Evolutionary conservation across 75 land plant genomes (phyloP).

Genomic region (Sequoiadendron giganteum): DNA sequence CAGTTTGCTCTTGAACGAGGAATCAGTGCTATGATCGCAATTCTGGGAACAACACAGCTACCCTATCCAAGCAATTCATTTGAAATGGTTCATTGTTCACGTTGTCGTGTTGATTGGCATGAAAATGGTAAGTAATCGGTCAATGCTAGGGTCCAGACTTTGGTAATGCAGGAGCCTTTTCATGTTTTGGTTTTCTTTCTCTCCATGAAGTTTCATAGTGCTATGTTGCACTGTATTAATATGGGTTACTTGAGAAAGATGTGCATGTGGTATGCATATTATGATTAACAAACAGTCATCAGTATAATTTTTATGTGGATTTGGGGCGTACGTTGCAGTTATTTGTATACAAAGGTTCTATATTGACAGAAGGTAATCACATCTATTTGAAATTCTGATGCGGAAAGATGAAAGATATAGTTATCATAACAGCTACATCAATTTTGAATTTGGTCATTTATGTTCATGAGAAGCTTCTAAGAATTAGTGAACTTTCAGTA

Average conservation of each 20-base stretch:
- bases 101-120: slow-evolving; percentile 96
- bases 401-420: not conserved
- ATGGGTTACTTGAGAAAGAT: not conserved
- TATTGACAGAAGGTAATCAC: not conserved
- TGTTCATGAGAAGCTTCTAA: not conserved
- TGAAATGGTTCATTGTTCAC: slow-evolving; percentile 91
- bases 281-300: not conserved
- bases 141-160: not conserved
- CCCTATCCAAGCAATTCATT: slow-evolving; percentile 74
- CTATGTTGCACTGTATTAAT: not conserved
- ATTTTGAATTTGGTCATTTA: not conserved
- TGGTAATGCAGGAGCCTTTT: not conserved
- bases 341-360: not conserved
- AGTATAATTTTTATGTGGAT: not conserved
- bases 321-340: not conserved
- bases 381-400: not conserved
- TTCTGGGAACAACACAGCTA: slow-evolving; percentile 64
- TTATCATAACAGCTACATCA: not conserved
- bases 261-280: not conserved
- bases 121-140: slow-evolving; percentile 57
- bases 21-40: slow-evolving; percentile 84
- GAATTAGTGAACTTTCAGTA: not conserved
- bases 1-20: slow-evolving; percentile 92
- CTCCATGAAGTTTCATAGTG: not conserved
- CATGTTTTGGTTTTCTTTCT: not conserved